Evolutionary conservation across 805 yeast species (phyloP).

Genomic region (Yarrowia yakushimensis): DNA sequence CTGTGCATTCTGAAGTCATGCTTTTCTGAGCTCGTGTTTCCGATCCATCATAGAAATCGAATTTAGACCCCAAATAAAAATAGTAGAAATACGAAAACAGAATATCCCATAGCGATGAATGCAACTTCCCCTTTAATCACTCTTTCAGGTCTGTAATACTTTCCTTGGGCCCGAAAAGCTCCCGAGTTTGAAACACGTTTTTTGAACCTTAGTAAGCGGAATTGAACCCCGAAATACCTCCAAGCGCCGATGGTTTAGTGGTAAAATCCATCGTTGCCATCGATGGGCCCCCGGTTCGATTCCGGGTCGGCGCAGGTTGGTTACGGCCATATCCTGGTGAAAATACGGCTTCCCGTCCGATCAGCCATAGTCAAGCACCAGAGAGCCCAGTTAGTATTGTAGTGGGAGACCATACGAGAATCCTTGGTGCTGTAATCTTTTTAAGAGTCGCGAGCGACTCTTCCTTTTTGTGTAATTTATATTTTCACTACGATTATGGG

Average conservation of each 20-base stretch:
- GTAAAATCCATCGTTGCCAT: slow-evolving; percentile 17
- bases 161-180: background rate
- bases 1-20: background rate
- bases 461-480: too few species aligned
- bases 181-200: background rate
- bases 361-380: slow-evolving; percentile 15
- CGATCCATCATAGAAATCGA: background rate
- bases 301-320: slow-evolving; percentile 13
- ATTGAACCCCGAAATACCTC: background rate
- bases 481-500: too few species aligned
- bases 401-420: slow-evolving; percentile 17
- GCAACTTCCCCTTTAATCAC: too few species aligned
- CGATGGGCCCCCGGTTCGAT: slow-evolving; percentile 20
- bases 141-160: too few species aligned
- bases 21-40: background rate
- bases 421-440: slow-evolving; percentile 16
- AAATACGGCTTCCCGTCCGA: slow-evolving; percentile 15
- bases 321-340: slow-evolving; percentile 17
- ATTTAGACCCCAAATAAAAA: too few species aligned
- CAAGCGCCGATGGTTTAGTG: slow-evolving; percentile 19
- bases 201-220: background rate
- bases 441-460: too few species aligned
- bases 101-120: too few species aligned
- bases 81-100: too few species aligned
- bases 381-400: slow-evolving; percentile 13